Base-by-base conservation (phyloP, 805 yeast species). In the Spathaspora gorwiae region DNA sequence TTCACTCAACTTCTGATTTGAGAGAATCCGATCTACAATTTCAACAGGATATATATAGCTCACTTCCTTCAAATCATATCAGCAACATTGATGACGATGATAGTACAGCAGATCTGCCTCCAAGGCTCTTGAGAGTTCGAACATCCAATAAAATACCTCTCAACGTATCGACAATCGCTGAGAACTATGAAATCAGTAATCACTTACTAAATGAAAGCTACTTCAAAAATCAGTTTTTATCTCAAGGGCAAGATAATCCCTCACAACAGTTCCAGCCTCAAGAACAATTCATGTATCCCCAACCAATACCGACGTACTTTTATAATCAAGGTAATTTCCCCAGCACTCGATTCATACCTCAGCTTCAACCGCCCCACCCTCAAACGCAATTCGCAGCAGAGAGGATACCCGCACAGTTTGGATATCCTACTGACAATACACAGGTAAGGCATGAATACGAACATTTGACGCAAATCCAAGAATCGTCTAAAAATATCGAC, bases 1-100 rank as follows among this genome's bases (percentile, higher is more conserved):
- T 65, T 31, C 76, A 69, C 53, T 34, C 48, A 2, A 52, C 49
- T 1, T 60, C 54, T 36, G 74, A 68, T 43, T 53, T 68, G 37
- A 43, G 46, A 15, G 69, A 64, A 40, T 61, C 72, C 8, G 72
- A 67, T 30, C 37, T 56, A 29, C 61, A 57, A 46, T 57, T 55
- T 51, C 61, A 61, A 42, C 48, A 54, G 38, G 66, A 64, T 24
- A 45, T 31, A 7, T 38, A 42, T 33, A 12, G 27, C n/a, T 33
- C 43, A 13, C 30, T 30, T 24, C 35, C 40, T 12, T 31, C 45
- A 9, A 24, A 8, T 40, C 10, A 3, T 10, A 12, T 24, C 38
- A 6, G 11, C 38, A n/a, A 15, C n/a, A 13, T 3, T 15, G 12
- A 9, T 9, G 40, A 30, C n/a, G 40, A 26, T 12, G 35, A 14